Evolutionary conservation across 2,329 filamentous ascomycete species (phyloP).

Genomic region (Colletotrichum sansevieriae): DNA sequence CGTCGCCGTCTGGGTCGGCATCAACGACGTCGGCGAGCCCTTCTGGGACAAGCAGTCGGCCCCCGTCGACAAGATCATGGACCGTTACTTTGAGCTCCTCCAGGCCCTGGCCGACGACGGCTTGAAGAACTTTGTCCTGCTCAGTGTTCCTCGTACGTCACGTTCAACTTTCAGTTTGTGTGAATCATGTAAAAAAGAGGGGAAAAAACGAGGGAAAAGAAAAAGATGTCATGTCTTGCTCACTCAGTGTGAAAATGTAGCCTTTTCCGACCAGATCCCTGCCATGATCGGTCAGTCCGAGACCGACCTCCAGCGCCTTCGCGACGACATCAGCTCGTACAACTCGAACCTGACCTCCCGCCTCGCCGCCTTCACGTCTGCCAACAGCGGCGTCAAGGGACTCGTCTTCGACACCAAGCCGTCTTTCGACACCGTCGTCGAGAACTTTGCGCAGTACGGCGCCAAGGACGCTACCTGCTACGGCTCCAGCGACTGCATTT

Average conservation of each 20-base stretch:
- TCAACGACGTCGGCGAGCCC: conserved; percentile 67
- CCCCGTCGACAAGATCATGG: conserved; percentile 53
- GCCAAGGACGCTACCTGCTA: conserved; percentile 52
- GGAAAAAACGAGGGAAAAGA: too few relatives aligned
- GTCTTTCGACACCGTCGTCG: conserved; percentile 57
- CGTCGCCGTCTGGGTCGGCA: conserved; percentile 66
- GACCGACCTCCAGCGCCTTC: conserved; percentile 38
- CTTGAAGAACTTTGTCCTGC: conserved; percentile 60
- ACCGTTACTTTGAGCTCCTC: conserved; percentile 57
- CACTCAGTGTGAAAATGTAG: neutral
- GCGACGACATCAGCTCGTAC: conserved; percentile 51
- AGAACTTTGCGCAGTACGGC: conserved; percentile 45
- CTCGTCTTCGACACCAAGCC: conserved; percentile 56
- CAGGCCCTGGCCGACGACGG: conserved; percentile 59
- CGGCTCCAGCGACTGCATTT: conserved; percentile 59
- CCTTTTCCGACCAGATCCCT: conserved; percentile 54
- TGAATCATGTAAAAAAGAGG: too few relatives aligned
- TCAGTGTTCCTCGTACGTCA: conserved; percentile 59
- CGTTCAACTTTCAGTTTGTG: too few relatives aligned
- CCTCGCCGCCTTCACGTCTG: conserved; percentile 49
- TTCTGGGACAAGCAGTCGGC: conserved; percentile 54
- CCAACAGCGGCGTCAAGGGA: conserved; percentile 51
- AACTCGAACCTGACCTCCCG: conserved; percentile 51
- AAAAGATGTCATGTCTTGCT: too few relatives aligned
- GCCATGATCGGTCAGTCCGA: conserved; percentile 46